Evolutionary conservation across 2,329 filamentous ascomycete species (phyloP), one percentile per base, ranked within the genome.

Genomic region (Pseudogymnoascus pannorum): DNA sequence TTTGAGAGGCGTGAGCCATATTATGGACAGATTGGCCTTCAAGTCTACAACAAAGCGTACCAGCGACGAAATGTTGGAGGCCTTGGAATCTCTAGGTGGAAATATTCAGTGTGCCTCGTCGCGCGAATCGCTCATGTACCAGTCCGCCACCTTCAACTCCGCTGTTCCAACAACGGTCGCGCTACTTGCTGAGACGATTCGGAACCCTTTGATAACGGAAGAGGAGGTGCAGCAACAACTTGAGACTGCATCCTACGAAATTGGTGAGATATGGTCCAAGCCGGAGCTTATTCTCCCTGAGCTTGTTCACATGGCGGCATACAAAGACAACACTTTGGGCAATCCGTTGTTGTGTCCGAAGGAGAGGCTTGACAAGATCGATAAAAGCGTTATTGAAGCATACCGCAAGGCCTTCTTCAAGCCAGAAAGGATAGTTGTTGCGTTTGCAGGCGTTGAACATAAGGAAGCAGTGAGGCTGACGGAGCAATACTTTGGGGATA

Each of bases 71-170:
- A 94, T 97, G 86, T 79, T 96, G 18, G 91, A 96, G 74, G 81
- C 87, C 33, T 82, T 97, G 33, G 94, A 97, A 75, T 87, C 87
- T 0, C 79, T 99, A 2, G 94, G 94, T 35, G 94, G 94, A 31
- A 97, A 97, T 73, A 93, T 99, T 63, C 92, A 97, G 76, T 99
- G 94, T 76, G 92, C 93, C 9, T 97, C 92, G 1, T 96, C 92
- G 1, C 83, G 94, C 66, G 94, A 99, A 76, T 91, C 91, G 61
- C 84, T 99, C 77, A 99, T 99, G 94, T 99, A 99, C 79, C 94
- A 99, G 75, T 91, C 92, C 1, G 94, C 94, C 24, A 97, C 92
- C 29, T 99, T 99, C 83, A 99, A 99, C 78, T 88, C 87, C 24
- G 88, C 91, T 16, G 92, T 99, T 7, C 87, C 90, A 5, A 85